A percentile compares a stretch with the other conserved stretches of the same genome.
phyloP scores from a whole-genome alignment of 371 early-diverging fungal species.

The Vairimorpha apis region DNA sequence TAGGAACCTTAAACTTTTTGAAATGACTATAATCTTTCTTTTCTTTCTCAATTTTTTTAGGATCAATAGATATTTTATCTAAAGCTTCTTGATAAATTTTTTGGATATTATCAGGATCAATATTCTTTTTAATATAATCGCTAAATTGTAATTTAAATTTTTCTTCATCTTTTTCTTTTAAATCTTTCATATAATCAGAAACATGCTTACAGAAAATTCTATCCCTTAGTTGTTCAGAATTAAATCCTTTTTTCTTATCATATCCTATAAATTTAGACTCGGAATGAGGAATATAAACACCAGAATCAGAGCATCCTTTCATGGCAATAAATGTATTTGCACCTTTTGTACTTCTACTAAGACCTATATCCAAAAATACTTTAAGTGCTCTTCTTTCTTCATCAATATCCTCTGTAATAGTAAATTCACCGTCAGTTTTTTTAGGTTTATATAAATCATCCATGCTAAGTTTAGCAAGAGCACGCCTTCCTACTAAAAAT shows the following conservation, averaged over 20 bases:
- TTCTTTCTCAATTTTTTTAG: conserved; percentile 41
- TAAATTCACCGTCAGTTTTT: conserved; percentile 81
- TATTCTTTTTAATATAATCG: conserved; percentile 79
- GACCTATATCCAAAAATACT: conserved; percentile 96
- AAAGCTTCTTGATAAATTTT: conserved; percentile 87
- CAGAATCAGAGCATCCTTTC: conserved; percentile 99
- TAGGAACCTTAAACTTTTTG: conserved; percentile 50
- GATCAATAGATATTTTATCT: conserved; percentile 56
- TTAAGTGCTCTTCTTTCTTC: conserved; percentile 94
- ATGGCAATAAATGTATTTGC: conserved; percentile 94
- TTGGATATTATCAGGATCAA: conserved; percentile 82
- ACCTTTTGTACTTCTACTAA: conserved; percentile 94
- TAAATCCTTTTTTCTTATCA: conserved; percentile 76
- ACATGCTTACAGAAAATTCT: conserved; percentile 97
- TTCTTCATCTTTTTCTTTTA: conserved; percentile 94
- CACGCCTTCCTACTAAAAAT: conserved; percentile 89
- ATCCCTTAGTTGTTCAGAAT: conserved; percentile 83
- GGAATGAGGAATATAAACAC: conserved; percentile 90
- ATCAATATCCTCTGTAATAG: conserved; percentile 75
- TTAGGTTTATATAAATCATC: conserved; percentile 74
- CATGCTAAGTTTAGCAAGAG: conserved; percentile 74
- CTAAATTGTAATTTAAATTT: conserved; percentile 91
- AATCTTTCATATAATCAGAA: conserved; percentile 88
- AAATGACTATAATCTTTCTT: conserved; percentile 54
- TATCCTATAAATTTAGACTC: conserved; percentile 95